Base-by-base conservation (phyloP, 495 filamentous ascomycete species). In the Hypoxylon trugodes region DNA sequence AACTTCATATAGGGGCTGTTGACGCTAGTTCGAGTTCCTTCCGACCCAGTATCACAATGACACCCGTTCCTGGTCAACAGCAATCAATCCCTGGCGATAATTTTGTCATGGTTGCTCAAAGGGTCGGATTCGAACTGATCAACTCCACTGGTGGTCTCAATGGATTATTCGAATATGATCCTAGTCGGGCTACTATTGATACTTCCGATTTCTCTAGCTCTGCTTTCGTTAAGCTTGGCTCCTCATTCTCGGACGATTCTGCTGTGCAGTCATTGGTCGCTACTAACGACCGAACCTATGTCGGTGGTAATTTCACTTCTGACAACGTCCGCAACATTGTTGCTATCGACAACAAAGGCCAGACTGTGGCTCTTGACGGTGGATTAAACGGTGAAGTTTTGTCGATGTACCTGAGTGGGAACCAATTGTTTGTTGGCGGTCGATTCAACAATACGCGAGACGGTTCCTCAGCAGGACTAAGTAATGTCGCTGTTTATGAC, bases 121-220 rank as follows among this genome's bases (percentile, higher is more conserved):
- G 88, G 38, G 87, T 98, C 15, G 84, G 86, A 15, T 96, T 98
- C 73, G 83, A 86, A 22, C 76, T 93, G 21, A 79, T 89, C 24
- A 82, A 82, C 26, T 87, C 87, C 24, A 86, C 85, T 32, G 87
- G 86, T 63, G 89, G 88, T 19, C 73, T 99, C 52, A 97, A 97
- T 70, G 93, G 93, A 9, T 75, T 99, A 2, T 99, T 91, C 73
- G 95, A 99, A 59, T 97, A 89, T 71, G 82, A 94, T 55, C 92
- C 92, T 0, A 82, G 77, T 21, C 73, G 84, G 41, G 79, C 81
- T 8, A 78, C 76, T 3, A 78, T 89, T 6, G 80, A 87, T 50
- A 80, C 82, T 4, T 76, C 78, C 26, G 82, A 91, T 69, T 86
- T 93, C 54, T 80, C 83, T 10, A 84, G 84, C 28, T 96, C 92